Evolutionary conservation across 768 basidiomycete species (phyloP).

Genomic region (Lactarius sp.): DNA sequence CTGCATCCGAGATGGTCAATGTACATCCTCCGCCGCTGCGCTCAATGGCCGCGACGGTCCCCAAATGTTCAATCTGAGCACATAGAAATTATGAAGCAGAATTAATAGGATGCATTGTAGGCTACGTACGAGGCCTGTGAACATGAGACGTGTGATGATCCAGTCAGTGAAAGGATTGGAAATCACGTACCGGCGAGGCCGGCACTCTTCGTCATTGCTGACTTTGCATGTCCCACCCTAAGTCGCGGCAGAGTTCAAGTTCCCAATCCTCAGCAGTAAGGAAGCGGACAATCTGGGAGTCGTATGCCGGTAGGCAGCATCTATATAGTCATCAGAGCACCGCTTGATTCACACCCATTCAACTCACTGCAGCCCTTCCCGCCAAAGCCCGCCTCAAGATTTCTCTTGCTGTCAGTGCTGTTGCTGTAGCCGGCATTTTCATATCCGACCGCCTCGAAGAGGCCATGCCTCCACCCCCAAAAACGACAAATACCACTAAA

Average conservation of each 20-base stretch:
- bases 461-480: constrained; percentile 25
- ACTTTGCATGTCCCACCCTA: constrained; percentile 6
- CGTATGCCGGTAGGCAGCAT: constrained; percentile 38
- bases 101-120: background rate
- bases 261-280: constrained; percentile 14
- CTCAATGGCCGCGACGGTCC: constrained; percentile 60
- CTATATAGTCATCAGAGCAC: background rate
- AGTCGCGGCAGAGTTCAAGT: background rate
- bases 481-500: background rate
- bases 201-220: background rate
- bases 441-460: constrained; percentile 33
- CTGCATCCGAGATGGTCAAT: constrained; percentile 67
- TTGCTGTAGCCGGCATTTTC: constrained; percentile 32
- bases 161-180: background rate
- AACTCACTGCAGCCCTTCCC: constrained; percentile 30
- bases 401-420: constrained; percentile 32
- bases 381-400: constrained; percentile 33
- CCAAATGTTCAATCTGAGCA: constrained; percentile 82
- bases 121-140: constrained; percentile 67
- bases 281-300: constrained; percentile 38
- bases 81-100: constrained; percentile 9
- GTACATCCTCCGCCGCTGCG: constrained; percentile 75
- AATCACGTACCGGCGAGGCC: background rate
- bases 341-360: constrained; percentile 19
- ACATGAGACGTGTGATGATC: constrained; percentile 43